Evolutionary conservation across 1,139 yeast species (phyloP), one percentile per base, ranked within the genome.

Genomic region (Lodderomyces parapsilosis): DNA sequence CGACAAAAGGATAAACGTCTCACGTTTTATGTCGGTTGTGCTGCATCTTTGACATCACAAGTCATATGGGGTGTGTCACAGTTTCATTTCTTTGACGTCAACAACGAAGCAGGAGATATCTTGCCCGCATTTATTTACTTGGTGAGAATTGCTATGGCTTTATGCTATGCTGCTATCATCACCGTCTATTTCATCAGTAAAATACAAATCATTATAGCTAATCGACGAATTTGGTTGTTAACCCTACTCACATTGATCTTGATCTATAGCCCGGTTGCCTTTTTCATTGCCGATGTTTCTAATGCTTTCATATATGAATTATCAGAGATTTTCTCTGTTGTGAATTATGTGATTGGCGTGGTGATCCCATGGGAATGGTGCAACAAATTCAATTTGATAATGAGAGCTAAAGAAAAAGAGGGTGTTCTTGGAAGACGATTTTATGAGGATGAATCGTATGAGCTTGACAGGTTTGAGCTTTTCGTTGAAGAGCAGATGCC

Each of bases 361-460:
- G 86, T 86, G 5, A 74, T 86, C 14, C 89, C 88, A 0, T 88
- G 96, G 95, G 94, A 85, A 61, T 88, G 96, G 95, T 78, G 88
- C 48, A 89, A 86, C 56, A 74, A 87, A 48, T 76, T 84, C 42
- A 77, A 78, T 46, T 65, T 74, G 11, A 65, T 83, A 23, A 84
- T 83, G 65, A 78, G 78, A 51, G 73, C 72, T n/a, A 78, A 78
- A 48, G 95, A 88, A 53, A 81, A 83, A 42, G 83, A 81, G 45
- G 95, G 96, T 1, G 81, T 89, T 2, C 63, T 89, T 41, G 97
- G 97, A 0, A 68, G 96, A 49, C 80, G 83, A 30, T 78, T 86
- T 38, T 86, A 81, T 57, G 93, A 85, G 49, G 94, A 86, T 47
- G 88, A 83, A 48, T 43, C 71, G 15, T 71, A 71, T 45, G 76